phyloP scores from a whole-genome alignment of 768 basidiomycete genomes.

The Basidioascus undulatus region DNA sequence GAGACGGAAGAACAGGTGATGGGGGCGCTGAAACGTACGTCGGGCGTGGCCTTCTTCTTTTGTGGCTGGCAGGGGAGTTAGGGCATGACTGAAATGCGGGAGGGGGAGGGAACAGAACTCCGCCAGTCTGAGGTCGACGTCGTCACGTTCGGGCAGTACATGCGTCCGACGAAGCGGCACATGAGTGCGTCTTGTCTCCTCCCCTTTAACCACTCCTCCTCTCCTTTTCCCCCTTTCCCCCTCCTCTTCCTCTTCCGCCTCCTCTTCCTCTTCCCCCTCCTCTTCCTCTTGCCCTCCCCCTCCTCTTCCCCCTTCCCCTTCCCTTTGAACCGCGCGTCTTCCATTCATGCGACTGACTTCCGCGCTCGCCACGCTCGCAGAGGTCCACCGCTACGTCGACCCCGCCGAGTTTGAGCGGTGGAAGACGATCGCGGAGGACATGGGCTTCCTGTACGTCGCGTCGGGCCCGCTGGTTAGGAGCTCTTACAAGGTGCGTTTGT shows the following conservation, averaged over 20 bases:
- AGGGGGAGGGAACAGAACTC: conserved; percentile 63
- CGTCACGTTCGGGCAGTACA: conserved; percentile 97
- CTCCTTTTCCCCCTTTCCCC: no score
- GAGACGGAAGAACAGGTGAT: conserved; percentile 63
- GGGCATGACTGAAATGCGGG: no score
- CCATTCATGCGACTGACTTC: no score
- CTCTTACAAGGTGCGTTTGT: conserved; percentile 53
- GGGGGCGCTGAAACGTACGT: conserved; percentile 55
- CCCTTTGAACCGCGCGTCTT: no score
- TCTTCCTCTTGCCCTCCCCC: no score
- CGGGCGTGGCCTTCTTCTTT: not conserved
- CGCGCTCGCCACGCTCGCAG: no score
- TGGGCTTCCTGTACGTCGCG: conserved; percentile 94
- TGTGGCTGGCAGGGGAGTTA: no score
- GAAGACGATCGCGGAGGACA: conserved; percentile 68
- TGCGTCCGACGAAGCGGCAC: conserved; percentile 94
- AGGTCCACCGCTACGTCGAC: conserved; percentile 85
- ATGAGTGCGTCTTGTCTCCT: no score
- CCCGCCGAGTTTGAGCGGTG: conserved; percentile 80
- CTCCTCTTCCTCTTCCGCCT: no score
- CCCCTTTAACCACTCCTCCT: no score
- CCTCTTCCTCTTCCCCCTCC: no score
- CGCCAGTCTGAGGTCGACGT: conserved; percentile 78
- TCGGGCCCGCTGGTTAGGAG: conserved; percentile 88
- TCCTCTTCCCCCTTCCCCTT: no score